These are phyloP conservation scores for Ottelia alismoides DNA, from an alignment of 106 monocot species.

Conservation along the genomic window DNA sequence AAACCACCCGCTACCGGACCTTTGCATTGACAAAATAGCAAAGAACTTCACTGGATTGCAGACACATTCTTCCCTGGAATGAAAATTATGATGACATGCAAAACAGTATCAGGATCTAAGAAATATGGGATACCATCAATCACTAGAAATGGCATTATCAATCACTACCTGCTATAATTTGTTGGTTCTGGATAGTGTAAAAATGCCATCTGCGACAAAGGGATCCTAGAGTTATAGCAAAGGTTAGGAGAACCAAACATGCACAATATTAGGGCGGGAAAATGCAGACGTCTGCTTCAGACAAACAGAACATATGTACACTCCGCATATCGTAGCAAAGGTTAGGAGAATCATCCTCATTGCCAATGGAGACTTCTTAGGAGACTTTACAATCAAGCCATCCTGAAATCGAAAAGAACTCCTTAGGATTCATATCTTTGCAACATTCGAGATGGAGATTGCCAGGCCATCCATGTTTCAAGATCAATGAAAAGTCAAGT, in stretches of 20 bases:
- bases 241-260: slow-evolving; percentile 1
- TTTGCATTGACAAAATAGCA: slow-evolving; percentile 28
- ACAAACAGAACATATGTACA: slow-evolving; percentile 41
- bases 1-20: slow-evolving; percentile 29
- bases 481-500: background rate
- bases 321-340: slow-evolving; percentile 30
- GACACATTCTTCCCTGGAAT: slow-evolving; percentile 19
- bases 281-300: slow-evolving; percentile 26
- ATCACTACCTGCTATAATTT: slow-evolving; percentile 14
- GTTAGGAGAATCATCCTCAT: slow-evolving; percentile 34
- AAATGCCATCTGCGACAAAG: slow-evolving; percentile 18
- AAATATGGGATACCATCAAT: too few species aligned
- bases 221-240: slow-evolving; percentile 19
- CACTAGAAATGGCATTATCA: background rate
- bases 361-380: slow-evolving; percentile 27
- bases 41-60: slow-evolving; percentile 19
- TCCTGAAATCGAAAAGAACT: slow-evolving; percentile 50
- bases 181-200: slow-evolving; percentile 17
- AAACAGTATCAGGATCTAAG: too few species aligned
- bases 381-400: slow-evolving; percentile 18
- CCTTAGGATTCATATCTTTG: too few species aligned
- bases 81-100: too few species aligned
- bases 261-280: slow-evolving; percentile 1
- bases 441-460: too few species aligned
- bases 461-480: background rate